A percentile compares a stretch with the other conserved stretches of the same genome.
Conservation (phyloP, 306 rosid genomes). For the Dalbergia oliveri region DNA sequence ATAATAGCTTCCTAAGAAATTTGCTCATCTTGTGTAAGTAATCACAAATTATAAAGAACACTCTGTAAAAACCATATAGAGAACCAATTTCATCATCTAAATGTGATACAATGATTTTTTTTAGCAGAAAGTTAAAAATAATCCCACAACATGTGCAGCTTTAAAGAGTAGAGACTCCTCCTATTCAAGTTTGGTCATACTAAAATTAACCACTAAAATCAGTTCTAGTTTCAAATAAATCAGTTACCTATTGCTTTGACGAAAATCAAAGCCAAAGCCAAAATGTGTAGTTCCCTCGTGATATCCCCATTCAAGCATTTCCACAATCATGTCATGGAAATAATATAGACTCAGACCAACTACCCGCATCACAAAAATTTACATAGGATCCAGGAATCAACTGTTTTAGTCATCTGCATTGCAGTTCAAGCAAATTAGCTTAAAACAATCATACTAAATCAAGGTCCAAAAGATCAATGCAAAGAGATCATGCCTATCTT, state of each 20-base stretch:
- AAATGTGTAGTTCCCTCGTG: conserved; percentile 91
- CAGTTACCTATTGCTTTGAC: conserved; percentile 95
- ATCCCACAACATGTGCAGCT: conserved; percentile 26
- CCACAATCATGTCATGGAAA: conserved; percentile 90
- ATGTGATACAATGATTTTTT: neutral
- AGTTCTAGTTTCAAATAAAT: conserved; percentile 6
- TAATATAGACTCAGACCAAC: conserved; percentile 88
- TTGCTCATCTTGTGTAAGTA: neutral
- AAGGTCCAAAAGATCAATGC: conserved; percentile 91
- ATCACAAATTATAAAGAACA: conserved; percentile 6
- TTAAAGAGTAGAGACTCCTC: neutral
- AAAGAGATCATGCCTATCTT: conserved; percentile 83
- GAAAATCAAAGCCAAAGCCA: conserved; percentile 99
- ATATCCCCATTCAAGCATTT: conserved; percentile 91
- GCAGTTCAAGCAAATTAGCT: neutral
- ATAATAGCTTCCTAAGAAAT: conserved; percentile 34
- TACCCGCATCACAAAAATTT: conserved; percentile 62
- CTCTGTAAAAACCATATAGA: neutral
- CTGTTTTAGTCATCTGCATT: conserved; percentile 10
- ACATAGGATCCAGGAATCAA: conserved; percentile 33
- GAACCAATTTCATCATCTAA: conserved; percentile 7
- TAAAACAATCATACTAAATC: conserved; percentile 73
- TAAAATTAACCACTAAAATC: neutral
- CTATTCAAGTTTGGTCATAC: conserved; percentile 1
- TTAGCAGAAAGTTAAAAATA: conserved; percentile 17